Evolutionary conservation across 1,139 yeast species (phyloP).

Genomic region (Kodamaea fungicola): DNA sequence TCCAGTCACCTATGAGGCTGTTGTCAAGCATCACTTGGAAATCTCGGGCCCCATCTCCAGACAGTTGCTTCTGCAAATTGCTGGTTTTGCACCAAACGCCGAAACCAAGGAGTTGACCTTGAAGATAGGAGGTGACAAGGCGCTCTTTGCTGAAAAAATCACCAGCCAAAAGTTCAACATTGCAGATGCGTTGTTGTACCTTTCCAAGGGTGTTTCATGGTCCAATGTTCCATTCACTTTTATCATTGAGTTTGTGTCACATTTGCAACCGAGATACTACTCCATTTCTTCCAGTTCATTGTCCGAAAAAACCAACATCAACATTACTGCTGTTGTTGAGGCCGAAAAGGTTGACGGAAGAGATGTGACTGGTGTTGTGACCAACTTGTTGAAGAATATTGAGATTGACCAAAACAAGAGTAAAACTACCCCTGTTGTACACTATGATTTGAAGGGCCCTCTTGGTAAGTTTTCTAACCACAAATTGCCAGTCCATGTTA

Average conservation of each 20-base stretch:
- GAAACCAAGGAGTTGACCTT: constrained; percentile 51
- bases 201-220: constrained; percentile 72
- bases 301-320: constrained; percentile 70
- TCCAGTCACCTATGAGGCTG: constrained; percentile 88
- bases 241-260: constrained; percentile 75
- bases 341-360: constrained; percentile 49
- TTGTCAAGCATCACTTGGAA: constrained; percentile 82
- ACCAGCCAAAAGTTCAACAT: constrained; percentile 61
- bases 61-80: constrained; percentile 73
- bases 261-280: constrained; percentile 90
- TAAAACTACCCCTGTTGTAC: constrained; percentile 42
- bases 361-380: constrained; percentile 77
- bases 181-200: constrained; percentile 65
- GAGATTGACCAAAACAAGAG: constrained; percentile 59
- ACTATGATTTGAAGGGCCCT: constrained; percentile 80
- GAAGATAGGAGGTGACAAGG: constrained; percentile 66
- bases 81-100: constrained; percentile 76
- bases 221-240: constrained; percentile 75
- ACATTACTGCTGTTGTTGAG: constrained; percentile 92
- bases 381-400: constrained; percentile 78
- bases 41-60: constrained; percentile 93
- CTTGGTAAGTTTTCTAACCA: constrained; percentile 52
- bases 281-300: constrained; percentile 91
- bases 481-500: constrained; percentile 85
- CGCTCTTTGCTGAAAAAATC: constrained; percentile 60